Evolutionary conservation across 2,329 filamentous ascomycete species (phyloP).

Genomic region (Sporothrix luriei): DNA sequence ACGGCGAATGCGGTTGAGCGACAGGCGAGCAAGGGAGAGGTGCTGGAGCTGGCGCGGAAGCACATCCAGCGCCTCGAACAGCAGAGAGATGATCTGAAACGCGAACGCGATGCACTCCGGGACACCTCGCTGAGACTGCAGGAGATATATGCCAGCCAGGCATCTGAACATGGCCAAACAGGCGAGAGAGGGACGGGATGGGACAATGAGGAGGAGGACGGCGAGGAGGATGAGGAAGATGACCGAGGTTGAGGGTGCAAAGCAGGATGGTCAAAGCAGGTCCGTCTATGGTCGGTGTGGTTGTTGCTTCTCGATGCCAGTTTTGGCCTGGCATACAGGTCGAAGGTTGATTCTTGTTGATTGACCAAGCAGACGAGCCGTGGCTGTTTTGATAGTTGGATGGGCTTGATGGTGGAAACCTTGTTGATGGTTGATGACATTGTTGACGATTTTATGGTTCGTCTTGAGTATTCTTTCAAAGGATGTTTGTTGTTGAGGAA

Average conservation of each 20-base stretch:
- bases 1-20: conserved; percentile 35
- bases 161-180: background rate
- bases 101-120: conserved; percentile 40
- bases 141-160: conserved; percentile 22
- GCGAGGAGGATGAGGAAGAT: background rate
- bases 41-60: conserved; percentile 43
- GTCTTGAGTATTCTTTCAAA: no score
- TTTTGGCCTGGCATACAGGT: background rate
- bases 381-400: no score
- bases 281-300: no score
- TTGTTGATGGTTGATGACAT: no score
- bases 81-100: conserved; percentile 40
- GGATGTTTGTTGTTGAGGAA: no score
- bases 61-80: conserved; percentile 44
- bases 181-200: conserved; percentile 4
- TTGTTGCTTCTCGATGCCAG: background rate
- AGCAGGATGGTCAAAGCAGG: no score
- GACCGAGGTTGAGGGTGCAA: background rate
- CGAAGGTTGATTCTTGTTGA: no score
- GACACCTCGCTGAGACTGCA: conserved; percentile 33
- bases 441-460: no score
- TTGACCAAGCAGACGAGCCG: no score
- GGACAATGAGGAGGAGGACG: background rate
- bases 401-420: no score
- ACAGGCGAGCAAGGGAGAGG: conserved; percentile 45